A percentile compares a stretch with the other conserved stretches of the same genome.
Evolutionary conservation across 2,329 filamentous ascomycete genomes (phyloP).

Genomic region (Ophiostoma sp.): DNA sequence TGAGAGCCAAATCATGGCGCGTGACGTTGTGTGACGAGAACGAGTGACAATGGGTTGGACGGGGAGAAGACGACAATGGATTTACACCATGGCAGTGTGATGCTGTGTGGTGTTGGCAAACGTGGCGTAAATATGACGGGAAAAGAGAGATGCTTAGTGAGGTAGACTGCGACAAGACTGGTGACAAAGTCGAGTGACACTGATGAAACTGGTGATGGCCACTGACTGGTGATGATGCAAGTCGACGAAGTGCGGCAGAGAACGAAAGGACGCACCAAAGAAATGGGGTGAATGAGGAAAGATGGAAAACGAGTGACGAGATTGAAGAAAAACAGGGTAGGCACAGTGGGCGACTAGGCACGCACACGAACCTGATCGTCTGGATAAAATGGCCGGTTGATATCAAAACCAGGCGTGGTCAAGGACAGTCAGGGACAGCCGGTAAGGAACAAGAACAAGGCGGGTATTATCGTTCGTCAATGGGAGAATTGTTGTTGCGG

Average conservation of each 20-base stretch:
- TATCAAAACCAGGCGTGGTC: neutral
- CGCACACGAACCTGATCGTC: constrained; percentile 12
- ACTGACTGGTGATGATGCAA: neutral
- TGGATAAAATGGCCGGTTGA: constrained; percentile 2
- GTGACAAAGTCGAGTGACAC: neutral
- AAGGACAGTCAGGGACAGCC: neutral
- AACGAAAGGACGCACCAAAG: neutral
- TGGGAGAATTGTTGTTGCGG: too few relatives aligned
- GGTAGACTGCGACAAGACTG: neutral
- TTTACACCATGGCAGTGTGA: neutral
- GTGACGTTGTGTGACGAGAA: neutral
- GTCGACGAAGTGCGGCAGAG: neutral
- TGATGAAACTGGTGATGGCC: neutral
- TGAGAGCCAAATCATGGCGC: neutral
- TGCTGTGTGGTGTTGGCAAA: neutral
- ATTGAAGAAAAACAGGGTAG: neutral
- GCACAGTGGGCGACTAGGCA: neutral
- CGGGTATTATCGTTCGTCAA: neutral
- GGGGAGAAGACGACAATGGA: too few relatives aligned
- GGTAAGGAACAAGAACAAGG: neutral
- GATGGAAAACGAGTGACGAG: neutral
- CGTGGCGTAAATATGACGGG: neutral
- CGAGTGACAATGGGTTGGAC: neutral
- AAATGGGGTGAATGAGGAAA: neutral
- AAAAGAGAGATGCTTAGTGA: neutral